Base-by-base conservation (phyloP, 139 green algal species). In the Nannochloris sp. region DNA sequence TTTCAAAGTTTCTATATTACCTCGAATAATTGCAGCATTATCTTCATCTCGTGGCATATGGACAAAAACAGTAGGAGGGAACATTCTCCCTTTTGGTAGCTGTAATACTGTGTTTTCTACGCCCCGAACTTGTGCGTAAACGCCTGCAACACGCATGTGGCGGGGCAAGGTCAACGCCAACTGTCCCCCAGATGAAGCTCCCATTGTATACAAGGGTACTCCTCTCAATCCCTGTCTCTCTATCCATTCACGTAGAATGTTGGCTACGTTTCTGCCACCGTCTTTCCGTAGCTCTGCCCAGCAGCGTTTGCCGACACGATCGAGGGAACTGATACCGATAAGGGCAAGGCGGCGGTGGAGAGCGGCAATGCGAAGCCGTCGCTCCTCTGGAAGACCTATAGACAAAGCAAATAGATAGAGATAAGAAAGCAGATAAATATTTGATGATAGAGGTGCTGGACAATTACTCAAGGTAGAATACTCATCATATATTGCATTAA, bases 1-100 rank as follows among this genome's bases (percentile, higher is more conserved):
- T 19, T 19, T 30, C 51, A 14, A 47, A 3, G 61, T 47, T 36
- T 34, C 13, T 14, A 86, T 56, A 33, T 81, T 58, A 6, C 32
- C 25, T 4, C 15, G 23, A 10, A 89, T 72, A 23, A 60, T 31
- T 8, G n/a, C 31, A 1, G 60, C 64, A 2, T 64, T 82, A 27
- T 55, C 55, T 10, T 42, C 27, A 67, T 89, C 80, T 0, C 71
- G 68, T 6, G 75, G 62, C 84, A 90, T 90, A 70, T 89, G 80
- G 23, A 86, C 62, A 54, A 88, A 82, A 23, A 81, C 14, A 7
- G 73, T 71, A 2, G 82, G 82, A 2, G 84, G 84, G 59, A 78
- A 86, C 12, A 32, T 19, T 53, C 72, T 60, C 14, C 36, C 62
- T 2, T 60, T 53, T 7, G 5, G 38, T 9, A 32, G 6, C n/a